Base-by-base conservation (phyloP, 257 asterid genomes). In the Nicotiana knightiana region DNA sequence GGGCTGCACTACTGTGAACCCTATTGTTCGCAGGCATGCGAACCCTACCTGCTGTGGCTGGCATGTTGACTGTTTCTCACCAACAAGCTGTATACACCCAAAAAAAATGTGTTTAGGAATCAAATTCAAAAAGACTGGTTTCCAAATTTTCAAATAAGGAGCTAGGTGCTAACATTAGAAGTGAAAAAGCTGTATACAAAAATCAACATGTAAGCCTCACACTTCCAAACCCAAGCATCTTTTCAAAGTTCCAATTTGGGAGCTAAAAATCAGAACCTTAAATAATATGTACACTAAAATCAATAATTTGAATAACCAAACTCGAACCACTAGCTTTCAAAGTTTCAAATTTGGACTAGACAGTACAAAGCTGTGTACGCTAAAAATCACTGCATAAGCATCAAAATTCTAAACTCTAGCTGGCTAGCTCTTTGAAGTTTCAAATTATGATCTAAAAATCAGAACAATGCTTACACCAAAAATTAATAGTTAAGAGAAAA, bases 1-100 rank as follows among this genome's bases (percentile, higher is more conserved):
- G 85, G 85, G 98, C 98, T 11, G 97, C 98, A 84, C 98, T 96
- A 84, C 99, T 96, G 92, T 96, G 99, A 82, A 96, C 99, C 86
- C 99, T 92, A 88, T 96, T 96, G 97, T 96, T 96, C 89, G 99
- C 99, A 16, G 99, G 98, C 99, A 94, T 96, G 88, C 99, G 99
- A 88, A 94, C 99, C 88, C 98, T 96, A 71, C 99, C 98, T 82
- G 98, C 98, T 84, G 99, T 96, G 53, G 99, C 98, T 82, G 99
- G 98, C 99, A 96, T 94, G 83, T 84, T 92, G 87, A 76, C 7
- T 43, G 32, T 81, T 53, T 66, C 17, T 66, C 83, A 48, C 79
- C 64, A 51, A 35, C 28, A 75, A 75, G 26, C 80, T 75, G 63
- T 28, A 28, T 75, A 53, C 80, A 75, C 80, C 63, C 7, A 51